Evolutionary conservation across 345 rosid genomes (phyloP), one percentile per base, ranked within the genome.

Genomic region (Lepidium aucheri): DNA sequence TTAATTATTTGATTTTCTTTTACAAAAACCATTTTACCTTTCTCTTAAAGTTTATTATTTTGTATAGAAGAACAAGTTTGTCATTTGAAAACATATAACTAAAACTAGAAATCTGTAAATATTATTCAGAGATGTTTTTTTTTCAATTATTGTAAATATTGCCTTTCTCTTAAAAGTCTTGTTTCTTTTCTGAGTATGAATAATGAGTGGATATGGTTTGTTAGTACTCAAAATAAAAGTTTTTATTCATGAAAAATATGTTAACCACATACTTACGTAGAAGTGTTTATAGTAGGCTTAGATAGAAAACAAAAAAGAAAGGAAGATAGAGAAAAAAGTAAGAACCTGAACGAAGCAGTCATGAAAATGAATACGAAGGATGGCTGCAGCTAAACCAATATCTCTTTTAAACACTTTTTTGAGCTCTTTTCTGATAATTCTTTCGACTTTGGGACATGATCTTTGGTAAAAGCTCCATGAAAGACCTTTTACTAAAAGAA

Each of bases 301-400:
- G 24, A 13, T 11, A 15, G 4, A 28, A 44, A 13, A 34, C 7
- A 11, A 15, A 15, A 16, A 15, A 12, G 0, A 57, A 20, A 5
- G 6, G n/a, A 26, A 57, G 4, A 35, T 17, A 33, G 13, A 17
- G 13, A 46, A 13, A 18, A 40, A 24, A 1, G 33, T 56, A 8
- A 34, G 45, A 87, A 87, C 98, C 96, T 83, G 83, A 60, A 92
- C 98, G 49, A 89, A 92, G 87, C 98, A 92, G 65, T 89, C 97
- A 38, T 92, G 98, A 78, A 92, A 92, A 72, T 87, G 95, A 60
- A 87, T 84, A 59, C 96, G 95, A 39, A 89, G 91, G 56, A 89
- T 72, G 49, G 88, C 98, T n/a, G 98, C 98, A 53, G 96, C 98
- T 57, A 80, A 90, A 64, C 89, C 98, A 32, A 85, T 78, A 26